Conservation (phyloP, 495 filamentous ascomycete species). For the Bryoglossum gracile region DNA sequence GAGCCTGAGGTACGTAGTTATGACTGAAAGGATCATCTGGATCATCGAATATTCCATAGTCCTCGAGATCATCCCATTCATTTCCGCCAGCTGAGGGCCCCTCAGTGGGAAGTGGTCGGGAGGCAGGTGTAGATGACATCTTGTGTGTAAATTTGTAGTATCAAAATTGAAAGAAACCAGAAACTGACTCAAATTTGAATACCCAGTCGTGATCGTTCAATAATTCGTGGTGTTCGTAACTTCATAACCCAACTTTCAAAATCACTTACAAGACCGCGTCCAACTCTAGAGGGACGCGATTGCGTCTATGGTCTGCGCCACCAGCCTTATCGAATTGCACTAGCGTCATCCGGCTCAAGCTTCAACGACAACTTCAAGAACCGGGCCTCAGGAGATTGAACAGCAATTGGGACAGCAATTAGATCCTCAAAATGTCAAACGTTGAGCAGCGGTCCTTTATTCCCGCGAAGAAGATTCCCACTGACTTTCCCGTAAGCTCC, state of each 20-base stretch:
- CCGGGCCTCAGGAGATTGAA: constrained; percentile 2
- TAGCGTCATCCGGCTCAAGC: constrained; percentile 17
- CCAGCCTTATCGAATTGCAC: constrained; percentile 10
- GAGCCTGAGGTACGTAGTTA: constrained; percentile 25
- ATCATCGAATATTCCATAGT: constrained; percentile 60
- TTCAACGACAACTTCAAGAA: constrained; percentile 11
- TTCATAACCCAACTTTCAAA: not conserved
- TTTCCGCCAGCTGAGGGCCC: constrained; percentile 22
- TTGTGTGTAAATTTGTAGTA: not conserved
- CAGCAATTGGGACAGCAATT: constrained; percentile 27
- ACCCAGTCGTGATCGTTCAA: no score
- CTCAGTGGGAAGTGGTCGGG: constrained; percentile 10
- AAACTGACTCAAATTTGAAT: no score
- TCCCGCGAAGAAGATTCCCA: constrained; percentile 65
- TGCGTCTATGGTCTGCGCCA: not conserved
- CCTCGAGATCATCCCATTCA: constrained; percentile 54
- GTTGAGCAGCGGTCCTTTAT: constrained; percentile 52
- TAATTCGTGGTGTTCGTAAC: no score
- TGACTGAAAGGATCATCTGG: constrained; percentile 32
- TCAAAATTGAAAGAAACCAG: no score
- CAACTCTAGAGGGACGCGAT: constrained; percentile 12
- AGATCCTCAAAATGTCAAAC: constrained; percentile 49
- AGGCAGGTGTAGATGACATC: constrained; percentile 14
- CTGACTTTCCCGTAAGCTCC: constrained; percentile 69
- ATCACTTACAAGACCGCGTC: constrained; percentile 10